Evolutionary conservation across 805 yeast genomes (phyloP), one percentile per base, ranked within the genome.

Genomic region (Ogataea naganishii): DNA sequence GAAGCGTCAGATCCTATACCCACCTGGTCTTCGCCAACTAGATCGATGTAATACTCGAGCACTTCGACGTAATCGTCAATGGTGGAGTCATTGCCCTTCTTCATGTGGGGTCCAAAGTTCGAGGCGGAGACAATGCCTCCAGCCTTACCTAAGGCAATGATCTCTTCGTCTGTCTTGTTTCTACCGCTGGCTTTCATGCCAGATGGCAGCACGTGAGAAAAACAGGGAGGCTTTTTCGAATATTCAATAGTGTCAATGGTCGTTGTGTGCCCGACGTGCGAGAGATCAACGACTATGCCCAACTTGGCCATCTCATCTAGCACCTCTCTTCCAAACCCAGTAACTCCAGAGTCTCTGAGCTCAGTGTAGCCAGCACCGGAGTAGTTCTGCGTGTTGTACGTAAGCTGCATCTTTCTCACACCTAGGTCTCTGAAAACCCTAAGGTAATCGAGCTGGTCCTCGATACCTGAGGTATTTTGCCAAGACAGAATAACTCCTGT

Each of bases 241-340:
- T 38, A 40, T 16, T 33, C 38, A 20, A 40, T 40, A 16, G 58
- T 56, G 40, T 67, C 70, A 26, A 49, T 25, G 66, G 66, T 66
- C 2, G 72, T 66, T 35, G 63, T 53, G 25, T 60, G 47, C 23
- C 67, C 60, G 18, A 64, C 71, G 43, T 68, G 74, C 13, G 67
- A 57, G 16, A 68, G 46, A 41, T 68, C 74, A 8, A 65, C 69
- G 38, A 66, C 50, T 61, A 67, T 62, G 2, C 74, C 72, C 11
- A 67, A 36, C 29, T 70, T 51, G 38, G 65, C 65, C 72, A 67
- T 66, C 38, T 67, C 71, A 24, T 39, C 42, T 14, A 66, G 43
- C 34, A 65, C 60, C 13, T 50, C 48, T 6, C 34, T 41, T 19
- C 72, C 73, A 33, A 38, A 60, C 1, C 54, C 56, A 12, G 69